Evolutionary conservation across 1,284 basidiomycete genomes (phyloP), one percentile per base, ranked within the genome.

Genomic region (Cutaneotrichosporon sp.): DNA sequence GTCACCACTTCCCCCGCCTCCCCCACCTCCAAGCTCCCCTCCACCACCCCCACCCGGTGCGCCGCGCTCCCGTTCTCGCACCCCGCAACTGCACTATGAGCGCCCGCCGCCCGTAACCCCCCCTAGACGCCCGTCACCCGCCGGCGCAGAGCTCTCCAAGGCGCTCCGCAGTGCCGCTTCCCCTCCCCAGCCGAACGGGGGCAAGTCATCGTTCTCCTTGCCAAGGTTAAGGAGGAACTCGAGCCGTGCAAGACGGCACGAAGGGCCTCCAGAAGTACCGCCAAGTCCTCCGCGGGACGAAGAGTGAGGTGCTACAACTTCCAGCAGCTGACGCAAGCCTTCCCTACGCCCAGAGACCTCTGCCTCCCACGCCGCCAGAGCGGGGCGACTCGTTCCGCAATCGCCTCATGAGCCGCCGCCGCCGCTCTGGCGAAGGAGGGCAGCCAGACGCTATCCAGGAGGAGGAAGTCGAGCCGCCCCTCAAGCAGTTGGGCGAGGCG

Each of bases 311-410:
- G 27, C 22, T n/a, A n/a, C n/a, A n/a, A n/a, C 20, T 18, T 42
- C 22, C 16, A 14, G 34, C 36, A 9, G 14, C 54, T 61, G 27
- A 61, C 31, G 2, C 8, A 13, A 13, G 42, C 8, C 45, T 65
- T 7, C 60, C 63, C 2, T 59, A 62, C 24, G 58, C 60, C 33
- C 55, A 55, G n/a, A 58, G 64, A 2, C 60, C 64, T 27, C 45
- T 65, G 11, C 64, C 64, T 2, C 60, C 64, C 20, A 20, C 59
- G 0, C 64, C 64, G 14, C 29, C 54, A 2, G 11, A 51, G 18
- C 29, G 16, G 20, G 18, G 52, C 18, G 33, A 38, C 33, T 46
- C 29, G 10, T 16, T 54, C 18, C 52, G 58, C 13, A 34, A 33
- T 18, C 33, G 58, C n/a, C 53, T 59, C 25, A 22, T 59, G 3